Base-by-base conservation (phyloP, 169 alveolate genomes). In the Eimeria maxima region DNA sequence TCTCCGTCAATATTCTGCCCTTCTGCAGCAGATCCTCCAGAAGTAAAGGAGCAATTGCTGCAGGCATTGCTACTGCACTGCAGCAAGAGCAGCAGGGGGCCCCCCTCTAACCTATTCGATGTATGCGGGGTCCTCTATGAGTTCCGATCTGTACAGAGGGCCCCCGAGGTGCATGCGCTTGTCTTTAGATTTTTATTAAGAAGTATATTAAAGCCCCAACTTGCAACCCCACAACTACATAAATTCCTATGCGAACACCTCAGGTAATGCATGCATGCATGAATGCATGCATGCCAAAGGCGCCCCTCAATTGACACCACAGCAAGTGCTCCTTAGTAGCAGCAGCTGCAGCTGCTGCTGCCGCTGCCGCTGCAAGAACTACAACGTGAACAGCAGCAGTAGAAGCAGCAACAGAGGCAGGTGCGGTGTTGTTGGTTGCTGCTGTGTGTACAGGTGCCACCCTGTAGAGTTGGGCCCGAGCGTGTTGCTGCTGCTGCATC, bases 201-300 rank as follows among this genome's bases (percentile, higher is more conserved):
- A 29, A 78, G 76, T 24, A 53, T 69, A 24, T 74, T 45, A 27
- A 65, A n/a, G 14, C 88, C 95, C 24, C 95, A 69, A 33, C 78
- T 63, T n/a, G 27, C 45, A 5, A 42, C 88, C 55, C 73, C 71
- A 18, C 73, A 90, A 33, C 71, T 90, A 53, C 95, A 90, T 45
- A 86, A 73, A 3, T 90, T 90, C 55, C 73, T 90, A 73, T 90
- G 95, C 76, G 95, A 90, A 57, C 69, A 90, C 67, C 95, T 90
- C 63, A 69, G 95, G 95, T 90, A 57, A 53, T 22, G 27, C 13
- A 53, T 53, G 63, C 63, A 67, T 33, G 8, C 78, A 67, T 11
- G 24, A 0, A 67, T 18, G 38, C 38, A 27, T 67, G 38, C 16
- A 67, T n/a, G 29, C 38, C 1, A 16, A 11, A 16, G 63, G 63